Evolutionary conservation across 495 filamentous ascomycete species (phyloP).

Genomic region (Lichina pygmaea): DNA sequence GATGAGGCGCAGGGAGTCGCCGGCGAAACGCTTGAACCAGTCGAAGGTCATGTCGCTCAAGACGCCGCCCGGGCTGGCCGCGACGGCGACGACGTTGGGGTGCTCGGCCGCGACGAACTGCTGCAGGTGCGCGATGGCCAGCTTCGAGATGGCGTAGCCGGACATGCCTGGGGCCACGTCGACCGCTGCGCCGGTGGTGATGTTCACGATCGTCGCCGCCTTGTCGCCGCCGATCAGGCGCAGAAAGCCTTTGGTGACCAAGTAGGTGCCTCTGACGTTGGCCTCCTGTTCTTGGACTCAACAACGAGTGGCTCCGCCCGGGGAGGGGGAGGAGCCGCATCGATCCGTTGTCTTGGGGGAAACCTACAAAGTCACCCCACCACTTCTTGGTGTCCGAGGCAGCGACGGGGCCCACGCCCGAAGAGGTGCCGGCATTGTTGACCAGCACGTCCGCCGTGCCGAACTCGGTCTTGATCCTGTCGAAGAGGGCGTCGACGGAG

Average conservation of each 20-base stretch:
- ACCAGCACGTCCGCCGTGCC: conserved; percentile 5
- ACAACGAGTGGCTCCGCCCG: background rate
- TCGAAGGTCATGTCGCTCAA: conserved; percentile 3
- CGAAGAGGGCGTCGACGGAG: conserved; percentile 1
- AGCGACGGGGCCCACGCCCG: background rate
- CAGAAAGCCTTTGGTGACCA: conserved; percentile 4
- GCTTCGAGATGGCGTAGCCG: background rate
- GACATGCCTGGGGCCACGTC: background rate
- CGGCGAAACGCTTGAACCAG: conserved; percentile 1
- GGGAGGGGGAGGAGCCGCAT: too few relatives aligned
- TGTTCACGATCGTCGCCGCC: conserved; percentile 4
- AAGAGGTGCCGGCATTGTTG: conserved; percentile 4
- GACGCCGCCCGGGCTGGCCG: conserved; percentile 1
- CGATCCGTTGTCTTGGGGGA: background rate
- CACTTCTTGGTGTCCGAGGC: conserved; percentile 1
- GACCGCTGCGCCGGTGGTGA: conserved; percentile 3
- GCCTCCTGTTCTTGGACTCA: conserved; percentile 2
- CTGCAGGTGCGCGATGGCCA: background rate
- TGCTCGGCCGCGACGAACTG: background rate
- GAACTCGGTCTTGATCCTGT: conserved; percentile 3
- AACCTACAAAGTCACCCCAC: conserved; percentile 6
- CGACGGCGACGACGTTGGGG: background rate
- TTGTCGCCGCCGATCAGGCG: background rate
- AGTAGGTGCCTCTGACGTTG: conserved; percentile 5
- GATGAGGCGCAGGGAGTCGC: background rate